Base-by-base conservation (phyloP, 768 basidiomycete genomes). In the Omphalotus guepiniiformis region DNA sequence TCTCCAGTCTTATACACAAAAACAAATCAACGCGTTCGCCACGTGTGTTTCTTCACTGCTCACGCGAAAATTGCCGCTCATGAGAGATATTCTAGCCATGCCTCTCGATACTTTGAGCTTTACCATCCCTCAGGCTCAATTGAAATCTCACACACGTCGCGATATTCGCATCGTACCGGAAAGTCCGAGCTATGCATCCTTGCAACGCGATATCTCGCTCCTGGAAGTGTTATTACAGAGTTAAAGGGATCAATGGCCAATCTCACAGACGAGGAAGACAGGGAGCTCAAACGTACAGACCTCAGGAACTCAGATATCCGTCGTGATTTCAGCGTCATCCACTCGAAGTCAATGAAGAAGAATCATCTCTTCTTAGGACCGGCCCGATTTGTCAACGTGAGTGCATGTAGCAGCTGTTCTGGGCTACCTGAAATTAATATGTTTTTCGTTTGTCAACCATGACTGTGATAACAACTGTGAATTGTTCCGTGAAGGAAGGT, bases 181-280 rank as follows among this genome's bases (percentile, higher is more conserved):
- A 93, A 93, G 67, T 88, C 88, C 25, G 90, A 93, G 61, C 67
- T 93, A 12, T 93, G 91, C 57, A 91, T 92, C 42, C 75, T 92
- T 42, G 90, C 90, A 25, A 92, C 90, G 16, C 83, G 85, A 21
- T 64, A 75, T 32, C 73, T 92, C 23, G 67, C 71, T 21, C 76
- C 82, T 18, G 86, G 88, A 50, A 66, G 75, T 44, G 87, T 89
- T 52, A 83, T 93, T 52, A 80, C 78, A n/a, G 90, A 93, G 60
- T 74, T 93, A 40, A 91, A 92, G 63, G 90, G 90, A 28, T 92
- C 90, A 8, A 88, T 93, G 86, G 90, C 91, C 15, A 82, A 91
- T 61, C 68, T 93, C 37, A 87, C 88, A 15, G 85, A 87, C 44
- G 85, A 88, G 53, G 90, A 93, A 59, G 90, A 93, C 58, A 79